Evolutionary conservation across 2,329 filamentous ascomycete genomes (phyloP).

Genomic region (Cryoendolithus antarcticus): DNA sequence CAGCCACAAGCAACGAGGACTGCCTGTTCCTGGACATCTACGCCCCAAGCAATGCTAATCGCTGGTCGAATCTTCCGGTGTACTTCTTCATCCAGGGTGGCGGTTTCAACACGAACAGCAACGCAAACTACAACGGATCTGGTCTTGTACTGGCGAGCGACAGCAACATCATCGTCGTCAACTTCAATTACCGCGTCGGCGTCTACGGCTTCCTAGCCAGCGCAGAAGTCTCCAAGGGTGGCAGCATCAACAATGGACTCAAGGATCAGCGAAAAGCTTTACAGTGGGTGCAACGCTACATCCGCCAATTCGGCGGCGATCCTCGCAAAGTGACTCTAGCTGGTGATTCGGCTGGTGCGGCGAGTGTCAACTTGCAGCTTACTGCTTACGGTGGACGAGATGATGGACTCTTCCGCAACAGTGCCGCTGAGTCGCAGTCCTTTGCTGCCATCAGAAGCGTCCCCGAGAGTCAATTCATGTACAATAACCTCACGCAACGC

Average conservation of each 20-base stretch:
- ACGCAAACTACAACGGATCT: constrained; percentile 44
- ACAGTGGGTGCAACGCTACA: constrained; percentile 57
- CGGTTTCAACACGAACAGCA: constrained; percentile 35
- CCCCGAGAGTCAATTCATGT: constrained; percentile 38
- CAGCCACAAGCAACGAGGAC: constrained; percentile 41
- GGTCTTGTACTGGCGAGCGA: constrained; percentile 48
- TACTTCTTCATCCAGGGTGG: constrained; percentile 44
- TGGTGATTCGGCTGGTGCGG: constrained; percentile 57
- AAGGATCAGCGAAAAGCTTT: constrained; percentile 58
- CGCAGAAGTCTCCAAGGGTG: constrained; percentile 36
- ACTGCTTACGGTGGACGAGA: constrained; percentile 39
- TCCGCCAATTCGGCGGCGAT: constrained; percentile 56
- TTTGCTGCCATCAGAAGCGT: constrained; percentile 38
- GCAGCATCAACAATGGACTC: constrained; percentile 55
- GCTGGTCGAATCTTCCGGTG: constrained; percentile 47
- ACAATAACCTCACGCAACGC: constrained; percentile 38
- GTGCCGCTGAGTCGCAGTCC: constrained; percentile 42
- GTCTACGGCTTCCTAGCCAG: constrained; percentile 59
- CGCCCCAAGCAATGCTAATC: constrained; percentile 43
- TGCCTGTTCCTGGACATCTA: constrained; percentile 59
- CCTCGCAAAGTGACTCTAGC: constrained; percentile 55
- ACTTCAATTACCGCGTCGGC: constrained; percentile 65
- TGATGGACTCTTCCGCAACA: constrained; percentile 39
- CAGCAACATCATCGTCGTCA: constrained; percentile 54
- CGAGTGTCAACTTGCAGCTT: constrained; percentile 52